Evolutionary conservation across 1,139 yeast genomes (phyloP), one percentile per base, ranked within the genome.

Genomic region (Candida frijolesensis): DNA sequence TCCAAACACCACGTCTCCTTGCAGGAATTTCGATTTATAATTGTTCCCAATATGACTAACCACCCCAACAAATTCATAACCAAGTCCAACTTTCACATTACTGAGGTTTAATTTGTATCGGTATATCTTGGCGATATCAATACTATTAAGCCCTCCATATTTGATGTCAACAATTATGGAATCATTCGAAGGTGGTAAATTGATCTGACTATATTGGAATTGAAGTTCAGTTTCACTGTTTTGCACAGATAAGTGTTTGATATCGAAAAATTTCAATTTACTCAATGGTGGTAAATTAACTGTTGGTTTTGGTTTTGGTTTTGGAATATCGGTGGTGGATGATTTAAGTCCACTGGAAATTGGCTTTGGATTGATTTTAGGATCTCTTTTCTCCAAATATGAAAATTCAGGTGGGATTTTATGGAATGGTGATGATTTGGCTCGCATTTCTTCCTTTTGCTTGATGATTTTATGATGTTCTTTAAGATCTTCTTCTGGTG

Each of bases 371-470:
- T 42, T 46, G n/a, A 46, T 38, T 10, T 38, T 51, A 30, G 52
- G 46, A 35, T 49, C 42, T 35, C 59, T 65, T 51, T 64, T 65
- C 48, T 71, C 68, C 43, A 76, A 60, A 51, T 76, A 72, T 4
- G 74, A 66, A 46, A 76, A 68, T 57, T 76, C 80, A 1, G 78
- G 72, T 0, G 81, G 80, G n/a, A 74, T 64, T 51, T 61, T 65
- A 46, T 76, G 78, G 62, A 76, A 76, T 1, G 76, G 70, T 50
- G 68, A 68, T 33, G 66, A 57, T 52, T 67, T 61, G 37, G 57
- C 50, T 48, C 61, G 60, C 33, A 65, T 68, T 46, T 66, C 58
- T 46, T 71, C 70, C 15, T 61, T 64, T 38, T 60, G 50, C 38
- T 63, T 63, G 32, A 72, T 51, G 14, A 57, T 54, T 32, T 62